Percentiles rank a stretch among this genome's conserved stretches.
These are phyloP conservation scores for Niebla homalea DNA, from an alignment of 495 filamentous ascomycete species.

Conservation along the genomic window DNA sequence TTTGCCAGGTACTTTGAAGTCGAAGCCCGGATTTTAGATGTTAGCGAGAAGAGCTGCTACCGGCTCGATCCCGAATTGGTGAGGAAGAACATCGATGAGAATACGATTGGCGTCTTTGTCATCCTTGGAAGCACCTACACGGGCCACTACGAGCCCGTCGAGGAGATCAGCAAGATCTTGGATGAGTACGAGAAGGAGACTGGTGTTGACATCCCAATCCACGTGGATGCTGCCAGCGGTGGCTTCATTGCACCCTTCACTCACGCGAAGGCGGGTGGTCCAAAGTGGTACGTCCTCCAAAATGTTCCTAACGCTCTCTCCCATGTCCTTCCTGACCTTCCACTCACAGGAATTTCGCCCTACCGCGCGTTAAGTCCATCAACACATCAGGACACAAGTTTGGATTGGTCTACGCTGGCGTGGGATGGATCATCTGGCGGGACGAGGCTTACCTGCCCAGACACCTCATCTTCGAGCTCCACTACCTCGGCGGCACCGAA, in stretches of 20 bases:
- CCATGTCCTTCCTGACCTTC: background rate
- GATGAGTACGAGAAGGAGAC: slow-evolving; percentile 53
- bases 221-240: slow-evolving; percentile 61
- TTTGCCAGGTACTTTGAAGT: slow-evolving; percentile 64
- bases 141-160: slow-evolving; percentile 64
- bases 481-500: slow-evolving; percentile 65
- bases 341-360: slow-evolving; percentile 45
- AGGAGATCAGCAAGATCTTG: slow-evolving; percentile 50
- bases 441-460: slow-evolving; percentile 55
- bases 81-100: slow-evolving; percentile 56
- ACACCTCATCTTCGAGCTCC: slow-evolving; percentile 58
- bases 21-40: slow-evolving; percentile 55
- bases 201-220: slow-evolving; percentile 56
- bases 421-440: slow-evolving; percentile 68
- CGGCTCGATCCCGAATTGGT: slow-evolving; percentile 51
- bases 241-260: slow-evolving; percentile 67
- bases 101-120: slow-evolving; percentile 66
- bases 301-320: background rate
- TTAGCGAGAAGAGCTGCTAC: slow-evolving; percentile 47
- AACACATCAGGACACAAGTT: slow-evolving; percentile 66
- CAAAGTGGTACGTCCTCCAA: slow-evolving; percentile 36
- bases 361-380: slow-evolving; percentile 62
- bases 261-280: slow-evolving; percentile 42
- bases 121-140: slow-evolving; percentile 67
- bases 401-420: slow-evolving; percentile 44